These are phyloP conservation scores for Pachyrhizus erosus DNA, from an alignment of 306 rosid species.

Conservation along the genomic window DNA sequence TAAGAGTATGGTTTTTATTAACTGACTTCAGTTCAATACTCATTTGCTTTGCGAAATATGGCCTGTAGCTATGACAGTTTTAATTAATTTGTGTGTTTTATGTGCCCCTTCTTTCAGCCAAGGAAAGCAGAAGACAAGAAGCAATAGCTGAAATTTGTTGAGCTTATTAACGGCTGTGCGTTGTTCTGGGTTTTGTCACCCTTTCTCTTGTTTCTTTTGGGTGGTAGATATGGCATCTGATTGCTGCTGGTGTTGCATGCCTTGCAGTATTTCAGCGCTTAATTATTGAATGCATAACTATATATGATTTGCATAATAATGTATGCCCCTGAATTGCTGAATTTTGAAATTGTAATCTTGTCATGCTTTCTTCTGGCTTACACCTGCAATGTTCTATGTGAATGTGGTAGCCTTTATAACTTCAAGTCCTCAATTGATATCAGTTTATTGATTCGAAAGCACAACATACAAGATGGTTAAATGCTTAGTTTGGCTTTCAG, in stretches of 20 bases:
- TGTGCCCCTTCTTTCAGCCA: slow-evolving; percentile 65
- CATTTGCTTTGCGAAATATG: slow-evolving; percentile 2
- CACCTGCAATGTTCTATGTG: not conserved
- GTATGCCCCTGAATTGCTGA: slow-evolving; percentile 21
- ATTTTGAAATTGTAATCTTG: slow-evolving; percentile 22
- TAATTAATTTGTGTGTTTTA: not conserved
- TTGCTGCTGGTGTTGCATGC: not conserved
- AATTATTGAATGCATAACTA: slow-evolving; percentile 19
- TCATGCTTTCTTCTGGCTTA: not conserved
- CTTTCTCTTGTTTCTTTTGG: slow-evolving; percentile 31
- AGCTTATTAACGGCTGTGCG: slow-evolving; percentile 3
- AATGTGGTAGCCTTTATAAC: not conserved
- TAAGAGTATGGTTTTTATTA: not conserved
- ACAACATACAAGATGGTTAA: not conserved
- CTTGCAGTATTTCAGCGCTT: slow-evolving; percentile 33
- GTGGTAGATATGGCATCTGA: slow-evolving; percentile 20
- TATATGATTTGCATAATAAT: slow-evolving; percentile 38
- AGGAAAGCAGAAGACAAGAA: slow-evolving; percentile 93
- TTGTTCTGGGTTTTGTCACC: slow-evolving; percentile 19
- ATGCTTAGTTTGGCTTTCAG: not conserved
- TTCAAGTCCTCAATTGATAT: slow-evolving; percentile 22
- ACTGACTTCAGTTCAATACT: slow-evolving; percentile 13
- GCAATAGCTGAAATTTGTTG: slow-evolving; percentile 50
- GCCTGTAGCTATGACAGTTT: not conserved
- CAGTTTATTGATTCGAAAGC: slow-evolving; percentile 11